Conservation (phyloP, 345 rosid genomes). For the Jatropha curcas region DNA sequence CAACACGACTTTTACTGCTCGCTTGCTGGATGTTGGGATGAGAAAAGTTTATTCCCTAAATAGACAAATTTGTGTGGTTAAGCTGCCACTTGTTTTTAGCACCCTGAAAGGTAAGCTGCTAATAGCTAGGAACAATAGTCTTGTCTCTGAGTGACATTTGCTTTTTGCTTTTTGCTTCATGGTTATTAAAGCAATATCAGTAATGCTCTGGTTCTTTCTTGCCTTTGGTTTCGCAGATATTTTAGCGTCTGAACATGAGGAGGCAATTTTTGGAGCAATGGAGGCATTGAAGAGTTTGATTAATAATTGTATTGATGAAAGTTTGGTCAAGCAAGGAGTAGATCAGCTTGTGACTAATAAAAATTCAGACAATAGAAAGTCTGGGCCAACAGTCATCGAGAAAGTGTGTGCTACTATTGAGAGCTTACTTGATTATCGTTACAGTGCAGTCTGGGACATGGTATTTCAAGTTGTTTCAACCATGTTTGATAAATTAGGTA, state of each 20-base stretch:
- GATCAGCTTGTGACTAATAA: slow-evolving; percentile 45
- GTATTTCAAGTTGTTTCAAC: slow-evolving; percentile 75
- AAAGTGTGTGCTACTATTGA: slow-evolving; percentile 75
- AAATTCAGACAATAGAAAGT: slow-evolving; percentile 40
- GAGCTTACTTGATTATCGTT: slow-evolving; percentile 82
- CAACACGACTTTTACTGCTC: slow-evolving; percentile 69
- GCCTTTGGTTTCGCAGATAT: slow-evolving; percentile 56
- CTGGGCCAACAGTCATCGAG: slow-evolving; percentile 77
- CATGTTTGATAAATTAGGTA: slow-evolving; percentile 85
- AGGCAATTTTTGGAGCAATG: slow-evolving; percentile 77
- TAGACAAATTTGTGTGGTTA: slow-evolving; percentile 61
- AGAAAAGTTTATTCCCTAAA: slow-evolving; percentile 60
- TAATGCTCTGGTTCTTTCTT: not conserved
- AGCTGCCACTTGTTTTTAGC: slow-evolving; percentile 70
- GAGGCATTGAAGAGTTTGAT: slow-evolving; percentile 76
- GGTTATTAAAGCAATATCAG: not conserved
- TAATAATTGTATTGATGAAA: slow-evolving; percentile 66
- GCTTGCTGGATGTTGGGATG: slow-evolving; percentile 77
- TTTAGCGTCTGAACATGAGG: slow-evolving; percentile 90
- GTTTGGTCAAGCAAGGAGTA: slow-evolving; percentile 72
- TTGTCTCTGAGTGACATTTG: not conserved
- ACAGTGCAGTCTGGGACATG: slow-evolving; percentile 77
- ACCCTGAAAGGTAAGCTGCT: slow-evolving; percentile 69
- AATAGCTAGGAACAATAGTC: not conserved
- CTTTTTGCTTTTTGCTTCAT: not conserved